A percentile compares a stretch with the other conserved stretches of the same genome.
These are phyloP conservation scores for Clitopilus passeckerianus DNA, from an alignment of 768 basidiomycete genomes.

Conservation along the genomic window DNA sequence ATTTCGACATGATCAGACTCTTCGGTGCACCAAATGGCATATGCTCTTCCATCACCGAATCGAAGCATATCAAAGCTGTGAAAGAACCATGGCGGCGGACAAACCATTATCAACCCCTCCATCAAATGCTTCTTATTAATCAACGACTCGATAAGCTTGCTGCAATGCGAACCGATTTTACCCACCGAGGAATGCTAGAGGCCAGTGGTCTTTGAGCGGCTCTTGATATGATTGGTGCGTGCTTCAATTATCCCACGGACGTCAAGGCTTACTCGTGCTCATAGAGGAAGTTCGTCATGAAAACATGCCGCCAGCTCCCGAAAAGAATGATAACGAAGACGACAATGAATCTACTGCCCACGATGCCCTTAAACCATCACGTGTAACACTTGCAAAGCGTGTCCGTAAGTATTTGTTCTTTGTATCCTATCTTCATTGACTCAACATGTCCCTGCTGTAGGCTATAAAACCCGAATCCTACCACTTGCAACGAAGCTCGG, in stretches of 20 bases:
- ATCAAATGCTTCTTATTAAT: slow-evolving; percentile 25
- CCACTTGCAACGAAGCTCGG: background rate
- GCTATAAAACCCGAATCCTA: background rate
- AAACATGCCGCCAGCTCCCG: too few species aligned
- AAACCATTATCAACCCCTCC: slow-evolving; percentile 20
- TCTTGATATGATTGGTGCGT: background rate
- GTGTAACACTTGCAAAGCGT: too few species aligned
- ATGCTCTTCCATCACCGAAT: slow-evolving; percentile 28
- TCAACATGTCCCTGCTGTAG: background rate
- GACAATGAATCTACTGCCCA: too few species aligned
- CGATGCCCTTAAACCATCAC: too few species aligned
- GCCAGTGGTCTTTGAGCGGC: background rate
- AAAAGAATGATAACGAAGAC: too few species aligned
- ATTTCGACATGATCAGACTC: slow-evolving; percentile 9
- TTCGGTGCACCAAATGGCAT: slow-evolving; percentile 24
- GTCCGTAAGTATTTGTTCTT: too few species aligned
- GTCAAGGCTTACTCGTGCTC: too few species aligned
- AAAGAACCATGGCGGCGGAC: slow-evolving; percentile 29
- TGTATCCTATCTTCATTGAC: too few species aligned
- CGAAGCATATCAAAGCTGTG: slow-evolving; percentile 23
- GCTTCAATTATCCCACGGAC: background rate
- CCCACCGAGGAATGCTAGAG: slow-evolving; percentile 1
- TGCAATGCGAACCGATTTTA: slow-evolving; percentile 4
- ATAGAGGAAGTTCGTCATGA: too few species aligned
- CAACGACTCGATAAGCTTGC: slow-evolving; percentile 20